Base-by-base conservation (phyloP, 495 filamentous ascomycete species). In the Podospora pseudopauciseta region DNA sequence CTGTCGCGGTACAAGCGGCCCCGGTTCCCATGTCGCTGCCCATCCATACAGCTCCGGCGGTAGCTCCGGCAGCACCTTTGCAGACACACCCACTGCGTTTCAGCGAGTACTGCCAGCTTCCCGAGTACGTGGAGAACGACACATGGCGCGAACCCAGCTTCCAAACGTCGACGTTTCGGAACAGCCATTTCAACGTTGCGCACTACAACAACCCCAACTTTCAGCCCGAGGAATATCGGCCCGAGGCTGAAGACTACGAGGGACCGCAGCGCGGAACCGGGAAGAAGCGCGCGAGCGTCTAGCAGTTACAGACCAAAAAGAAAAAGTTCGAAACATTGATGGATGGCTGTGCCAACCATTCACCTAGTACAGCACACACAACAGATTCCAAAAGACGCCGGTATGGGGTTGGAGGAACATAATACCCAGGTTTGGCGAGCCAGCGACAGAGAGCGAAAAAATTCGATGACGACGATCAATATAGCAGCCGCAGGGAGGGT, bases 131-230 rank as follows among this genome's bases (percentile, higher is more conserved):
- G 16, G 76, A 78, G n/a, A 77, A 78, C 67, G 76, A 70, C 54
- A 74, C 69, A 28, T 76, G 78, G 67, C 74, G 76, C 53, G 80
- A 89, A 76, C 77, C 85, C 72, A 49, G 80, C 13, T 83, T 82
- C 68, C 82, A 84, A 70, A 87, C 86, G 66, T 81, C 82, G 56
- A 82, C 82, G 6, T 85, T 86, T 68, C 82, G 82, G 67, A 86
- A 86, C 68, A 89, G 86, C 27, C 89, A 92, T 27, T 94, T 91
- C 78, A 94, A 94, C 71, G 87, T 88, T 61, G 91, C 91, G 2
- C 92, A 96, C 78, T 94, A 90, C 78, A 89, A 90, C 70, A 94
- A 93, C 73, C 84, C 88, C 65, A 89, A 94, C 72, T 96, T 96
- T 71, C 91, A 94, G 71, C 92, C 92, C 0, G 87, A 90, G 72